A percentile compares a stretch with the other conserved stretches of the same genome.
Evolutionary conservation across 495 filamentous ascomycete genomes (phyloP).

Genomic region (Tuber magnatum): DNA sequence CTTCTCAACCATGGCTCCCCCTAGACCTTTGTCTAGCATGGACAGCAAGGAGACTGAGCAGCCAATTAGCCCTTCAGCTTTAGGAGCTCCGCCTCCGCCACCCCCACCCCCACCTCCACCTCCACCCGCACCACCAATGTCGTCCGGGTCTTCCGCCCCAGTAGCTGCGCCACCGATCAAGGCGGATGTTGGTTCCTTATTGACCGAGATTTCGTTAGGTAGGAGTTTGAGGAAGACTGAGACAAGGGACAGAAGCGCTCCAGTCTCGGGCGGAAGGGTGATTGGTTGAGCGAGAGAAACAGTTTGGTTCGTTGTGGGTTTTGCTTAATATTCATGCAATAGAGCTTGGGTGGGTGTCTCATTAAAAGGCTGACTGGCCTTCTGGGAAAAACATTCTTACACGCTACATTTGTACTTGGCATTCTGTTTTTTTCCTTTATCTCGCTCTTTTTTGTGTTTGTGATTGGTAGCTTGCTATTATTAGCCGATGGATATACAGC

Average conservation of each 20-base stretch:
- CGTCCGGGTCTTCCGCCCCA: constrained; percentile 19
- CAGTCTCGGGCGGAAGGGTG: constrained; percentile 35
- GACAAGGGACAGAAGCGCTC: constrained; percentile 35
- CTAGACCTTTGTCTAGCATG: constrained; percentile 75
- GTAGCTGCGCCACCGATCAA: constrained; percentile 18
- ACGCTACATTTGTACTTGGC: background rate
- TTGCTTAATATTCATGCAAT: constrained; percentile 1
- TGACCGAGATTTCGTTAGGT: constrained; percentile 39
- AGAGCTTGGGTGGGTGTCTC: background rate
- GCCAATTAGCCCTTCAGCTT: constrained; percentile 21
- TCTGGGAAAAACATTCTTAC: background rate
- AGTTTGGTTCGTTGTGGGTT: background rate
- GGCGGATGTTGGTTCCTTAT: constrained; percentile 18
- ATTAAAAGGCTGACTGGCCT: background rate
- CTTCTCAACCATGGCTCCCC: constrained; percentile 95
- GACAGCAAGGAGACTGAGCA: constrained; percentile 55
- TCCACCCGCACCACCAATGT: constrained; percentile 22
- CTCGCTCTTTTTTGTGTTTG: background rate
- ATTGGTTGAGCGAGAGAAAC: constrained; percentile 24
- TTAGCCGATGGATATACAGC: background rate
- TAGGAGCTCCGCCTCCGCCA: constrained; percentile 36
- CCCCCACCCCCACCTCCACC: constrained; percentile 33
- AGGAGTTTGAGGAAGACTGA: constrained; percentile 36
- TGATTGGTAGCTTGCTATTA: background rate
- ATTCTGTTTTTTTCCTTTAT: background rate